phyloP scores from a whole-genome alignment of 768 basidiomycete genomes.

The Mycena filopes region DNA sequence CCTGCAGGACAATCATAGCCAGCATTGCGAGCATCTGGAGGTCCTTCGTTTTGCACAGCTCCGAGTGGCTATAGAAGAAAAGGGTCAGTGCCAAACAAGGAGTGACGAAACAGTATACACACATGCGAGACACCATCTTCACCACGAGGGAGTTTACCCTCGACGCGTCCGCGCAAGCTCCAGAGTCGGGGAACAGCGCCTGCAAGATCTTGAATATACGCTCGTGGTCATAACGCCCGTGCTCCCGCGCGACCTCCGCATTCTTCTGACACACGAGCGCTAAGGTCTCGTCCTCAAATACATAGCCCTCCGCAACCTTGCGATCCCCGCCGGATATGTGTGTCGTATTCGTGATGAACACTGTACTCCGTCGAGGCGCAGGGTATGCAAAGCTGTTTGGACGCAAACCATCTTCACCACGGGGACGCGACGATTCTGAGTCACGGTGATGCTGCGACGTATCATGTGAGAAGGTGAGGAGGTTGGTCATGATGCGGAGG shows the following conservation, averaged over 20 bases:
- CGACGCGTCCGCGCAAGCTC: slow-evolving; percentile 20
- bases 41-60: slow-evolving; percentile 64
- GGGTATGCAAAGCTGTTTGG: slow-evolving; percentile 56
- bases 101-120: slow-evolving; percentile 37
- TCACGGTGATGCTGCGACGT: slow-evolving; percentile 47
- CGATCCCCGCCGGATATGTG: slow-evolving; percentile 63
- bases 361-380: slow-evolving; percentile 61
- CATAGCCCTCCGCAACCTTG: slow-evolving; percentile 71
- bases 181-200: slow-evolving; percentile 54
- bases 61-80: slow-evolving; percentile 46
- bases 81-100: slow-evolving; percentile 8
- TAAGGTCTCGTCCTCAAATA: slow-evolving; percentile 56
- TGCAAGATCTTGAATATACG: slow-evolving; percentile 69
- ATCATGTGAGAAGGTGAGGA: slow-evolving; percentile 69
- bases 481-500: slow-evolving; percentile 81
- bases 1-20: slow-evolving; percentile 72
- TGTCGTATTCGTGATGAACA: slow-evolving; percentile 65
- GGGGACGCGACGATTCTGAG: slow-evolving; percentile 50
- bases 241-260: slow-evolving; percentile 64
- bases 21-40: slow-evolving; percentile 87
- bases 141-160: slow-evolving; percentile 47
- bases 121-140: slow-evolving; percentile 60
- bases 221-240: slow-evolving; percentile 77
- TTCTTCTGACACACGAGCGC: slow-evolving; percentile 67
- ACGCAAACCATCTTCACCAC: slow-evolving; percentile 47